phyloP scores from a whole-genome alignment of 352 stramenopile species.

The Aphanomyces stellatus region DNA sequence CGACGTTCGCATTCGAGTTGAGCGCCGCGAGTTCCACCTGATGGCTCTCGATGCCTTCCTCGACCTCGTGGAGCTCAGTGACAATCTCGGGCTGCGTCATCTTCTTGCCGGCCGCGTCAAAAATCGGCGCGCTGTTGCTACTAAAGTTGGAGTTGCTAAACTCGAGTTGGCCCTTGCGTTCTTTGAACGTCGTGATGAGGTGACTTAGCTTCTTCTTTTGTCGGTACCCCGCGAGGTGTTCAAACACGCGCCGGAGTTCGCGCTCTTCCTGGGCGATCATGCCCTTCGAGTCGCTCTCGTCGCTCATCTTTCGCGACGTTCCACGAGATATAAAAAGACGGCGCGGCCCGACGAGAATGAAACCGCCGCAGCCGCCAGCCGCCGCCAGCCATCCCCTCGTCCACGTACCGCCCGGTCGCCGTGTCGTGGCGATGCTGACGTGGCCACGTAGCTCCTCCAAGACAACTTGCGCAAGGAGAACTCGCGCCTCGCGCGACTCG shows the following conservation, averaged over 20 bases:
- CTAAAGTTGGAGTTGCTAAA: conserved; percentile 46
- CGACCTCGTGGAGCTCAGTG: conserved; percentile 54
- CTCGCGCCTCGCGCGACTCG: neutral
- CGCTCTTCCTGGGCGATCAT: conserved; percentile 94
- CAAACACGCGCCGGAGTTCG: conserved; percentile 91
- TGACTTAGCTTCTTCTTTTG: conserved; percentile 69
- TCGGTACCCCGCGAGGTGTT: conserved; percentile 87
- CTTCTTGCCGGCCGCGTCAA: conserved; percentile 69
- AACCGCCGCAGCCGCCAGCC: neutral
- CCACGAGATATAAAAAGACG: neutral
- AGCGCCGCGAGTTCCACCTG: conserved; percentile 37
- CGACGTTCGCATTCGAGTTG: conserved; percentile 29
- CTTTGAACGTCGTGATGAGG: conserved; percentile 36
- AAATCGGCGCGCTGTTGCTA: conserved; percentile 49
- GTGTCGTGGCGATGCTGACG: too few relatives aligned
- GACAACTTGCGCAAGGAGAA: neutral
- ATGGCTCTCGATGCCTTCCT: conserved; percentile 48
- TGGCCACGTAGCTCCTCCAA: neutral
- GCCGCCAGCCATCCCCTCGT: neutral
- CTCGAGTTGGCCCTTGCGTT: conserved; percentile 52
- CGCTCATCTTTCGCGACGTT: conserved; percentile 17
- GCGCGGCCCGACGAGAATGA: neutral
- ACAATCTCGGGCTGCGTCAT: conserved; percentile 77
- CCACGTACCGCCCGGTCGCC: too few relatives aligned
- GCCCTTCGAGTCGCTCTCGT: conserved; percentile 54